These are phyloP conservation scores for Pyricularia sp. DNA, from an alignment of 2,329 filamentous ascomycete species.

Conservation along the genomic window DNA sequence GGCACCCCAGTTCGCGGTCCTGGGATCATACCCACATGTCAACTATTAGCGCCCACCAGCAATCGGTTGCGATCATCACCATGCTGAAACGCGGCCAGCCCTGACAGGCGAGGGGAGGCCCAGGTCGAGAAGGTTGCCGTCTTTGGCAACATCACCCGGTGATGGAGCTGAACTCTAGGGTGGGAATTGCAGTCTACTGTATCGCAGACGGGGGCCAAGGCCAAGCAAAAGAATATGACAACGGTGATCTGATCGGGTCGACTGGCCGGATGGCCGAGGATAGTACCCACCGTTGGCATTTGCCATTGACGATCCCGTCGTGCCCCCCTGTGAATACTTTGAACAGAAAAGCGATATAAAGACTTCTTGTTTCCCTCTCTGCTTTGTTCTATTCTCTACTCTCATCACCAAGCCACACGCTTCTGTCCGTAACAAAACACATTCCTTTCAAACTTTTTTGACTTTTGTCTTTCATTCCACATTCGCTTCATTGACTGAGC, in stretches of 20 bases:
- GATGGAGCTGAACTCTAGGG: not conserved
- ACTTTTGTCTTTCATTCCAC: not conserved
- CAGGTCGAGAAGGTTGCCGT: not conserved
- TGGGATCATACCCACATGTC: not conserved
- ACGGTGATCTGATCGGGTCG: not conserved
- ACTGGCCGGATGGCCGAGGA: not conserved
- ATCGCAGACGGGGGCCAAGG: not conserved
- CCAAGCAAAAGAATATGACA: not conserved
- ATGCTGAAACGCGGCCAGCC: not conserved
- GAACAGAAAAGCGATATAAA: not conserved
- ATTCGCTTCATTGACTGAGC: constrained; percentile 6
- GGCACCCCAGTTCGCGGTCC: not conserved
- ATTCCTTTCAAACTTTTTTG: not conserved
- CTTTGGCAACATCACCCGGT: not conserved
- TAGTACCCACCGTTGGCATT: not conserved
- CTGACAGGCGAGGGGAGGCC: not conserved
- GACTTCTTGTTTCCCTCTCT: not conserved
- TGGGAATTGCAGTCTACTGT: not conserved
- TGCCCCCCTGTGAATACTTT: not conserved
- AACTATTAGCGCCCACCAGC: not conserved
- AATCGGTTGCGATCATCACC: not conserved
- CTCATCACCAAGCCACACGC: not conserved
- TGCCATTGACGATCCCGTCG: not conserved
- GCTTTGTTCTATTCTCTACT: not conserved
- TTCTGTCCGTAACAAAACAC: not conserved